phyloP scores from a whole-genome alignment of 2,329 filamentous ascomycete species.

The Iodosphaeria phyllophila region DNA sequence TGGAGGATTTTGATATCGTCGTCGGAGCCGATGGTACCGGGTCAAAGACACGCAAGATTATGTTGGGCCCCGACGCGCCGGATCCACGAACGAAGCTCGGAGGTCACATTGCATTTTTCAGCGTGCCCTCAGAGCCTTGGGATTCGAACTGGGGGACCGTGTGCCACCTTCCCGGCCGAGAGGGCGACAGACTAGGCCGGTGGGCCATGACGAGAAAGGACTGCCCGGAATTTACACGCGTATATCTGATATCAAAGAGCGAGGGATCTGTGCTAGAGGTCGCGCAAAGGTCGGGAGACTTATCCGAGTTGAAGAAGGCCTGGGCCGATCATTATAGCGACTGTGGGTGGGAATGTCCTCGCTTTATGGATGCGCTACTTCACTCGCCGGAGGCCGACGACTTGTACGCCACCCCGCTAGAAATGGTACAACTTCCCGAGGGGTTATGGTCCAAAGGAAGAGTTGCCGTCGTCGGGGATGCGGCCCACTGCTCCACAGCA shows the following conservation, averaged over 20 bases:
- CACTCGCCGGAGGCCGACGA: slow-evolving; percentile 13
- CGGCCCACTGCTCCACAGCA: slow-evolving; percentile 26
- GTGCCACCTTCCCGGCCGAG: slow-evolving; percentile 13
- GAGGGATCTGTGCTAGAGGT: slow-evolving; percentile 1
- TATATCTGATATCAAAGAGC: slow-evolving; percentile 1
- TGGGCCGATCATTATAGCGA: slow-evolving; percentile 15
- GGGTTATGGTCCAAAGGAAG: slow-evolving; percentile 24
- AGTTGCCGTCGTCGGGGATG: slow-evolving; percentile 33
- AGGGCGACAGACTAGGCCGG: slow-evolving; percentile 3
- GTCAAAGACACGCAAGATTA: slow-evolving; percentile 24
- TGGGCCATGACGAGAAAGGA: slow-evolving; percentile 3
- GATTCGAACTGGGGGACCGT: slow-evolving; percentile 13
- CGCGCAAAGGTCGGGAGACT: slow-evolving; percentile 1
- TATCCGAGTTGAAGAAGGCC: slow-evolving; percentile 5
- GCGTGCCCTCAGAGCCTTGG: slow-evolving; percentile 10
- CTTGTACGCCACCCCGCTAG: slow-evolving; percentile 22
- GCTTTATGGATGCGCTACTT: slow-evolving; percentile 4
- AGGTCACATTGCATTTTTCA: slow-evolving; percentile 10
- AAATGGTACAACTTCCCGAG: slow-evolving; percentile 25
- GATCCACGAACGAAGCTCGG: slow-evolving; percentile 1
- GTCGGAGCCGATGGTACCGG: slow-evolving; percentile 35
- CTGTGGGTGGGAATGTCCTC: slow-evolving; percentile 7
- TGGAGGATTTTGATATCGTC: slow-evolving; percentile 26
- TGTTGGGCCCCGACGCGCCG: slow-evolving; percentile 11
- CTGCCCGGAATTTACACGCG: slow-evolving; percentile 2